These are phyloP conservation scores for Parsonsia alboflavescens DNA, from an alignment of 257 asterid species.

Conservation along the genomic window DNA sequence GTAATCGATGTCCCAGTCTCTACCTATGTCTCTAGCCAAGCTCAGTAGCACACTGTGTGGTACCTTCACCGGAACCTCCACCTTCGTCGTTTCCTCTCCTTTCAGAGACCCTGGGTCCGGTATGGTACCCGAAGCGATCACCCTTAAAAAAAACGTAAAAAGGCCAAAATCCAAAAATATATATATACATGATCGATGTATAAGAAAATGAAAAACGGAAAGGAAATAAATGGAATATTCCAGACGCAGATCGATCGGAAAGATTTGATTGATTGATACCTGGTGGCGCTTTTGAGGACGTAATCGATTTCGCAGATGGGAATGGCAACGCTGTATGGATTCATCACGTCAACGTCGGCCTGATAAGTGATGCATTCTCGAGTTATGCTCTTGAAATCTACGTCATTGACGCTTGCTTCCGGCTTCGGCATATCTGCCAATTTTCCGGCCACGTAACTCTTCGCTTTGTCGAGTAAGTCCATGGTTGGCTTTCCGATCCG, in stretches of 20 bases:
- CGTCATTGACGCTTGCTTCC: slow-evolving; percentile 61
- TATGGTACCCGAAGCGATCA: slow-evolving; percentile 50
- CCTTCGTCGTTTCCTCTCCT: slow-evolving; percentile 46
- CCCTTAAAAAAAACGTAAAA: slow-evolving; percentile 32
- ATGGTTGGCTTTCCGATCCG: slow-evolving; percentile 11
- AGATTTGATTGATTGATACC: slow-evolving; percentile 28
- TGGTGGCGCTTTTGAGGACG: slow-evolving; percentile 49
- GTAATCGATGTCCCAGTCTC: slow-evolving; percentile 81
- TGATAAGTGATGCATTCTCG: slow-evolving; percentile 48
- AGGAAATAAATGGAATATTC: background rate
- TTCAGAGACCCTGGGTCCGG: slow-evolving; percentile 85
- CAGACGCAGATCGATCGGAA: too few species aligned
- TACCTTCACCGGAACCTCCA: slow-evolving; percentile 53
- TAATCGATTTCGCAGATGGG: slow-evolving; percentile 68
- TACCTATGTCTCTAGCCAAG: slow-evolving; percentile 59
- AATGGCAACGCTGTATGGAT: slow-evolving; percentile 52
- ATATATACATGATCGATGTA: background rate
- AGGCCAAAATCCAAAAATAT: background rate
- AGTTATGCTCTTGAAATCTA: slow-evolving; percentile 56
- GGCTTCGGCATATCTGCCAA: slow-evolving; percentile 50
- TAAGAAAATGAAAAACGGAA: background rate
- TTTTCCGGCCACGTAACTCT: slow-evolving; percentile 46
- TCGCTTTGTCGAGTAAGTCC: slow-evolving; percentile 57
- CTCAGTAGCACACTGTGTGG: slow-evolving; percentile 57
- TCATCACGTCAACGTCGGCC: slow-evolving; percentile 48